Percentiles rank a stretch among this genome's conserved stretches.
phyloP scores from a whole-genome alignment of 768 basidiomycete species.

The Phanerochaete sordida region DNA sequence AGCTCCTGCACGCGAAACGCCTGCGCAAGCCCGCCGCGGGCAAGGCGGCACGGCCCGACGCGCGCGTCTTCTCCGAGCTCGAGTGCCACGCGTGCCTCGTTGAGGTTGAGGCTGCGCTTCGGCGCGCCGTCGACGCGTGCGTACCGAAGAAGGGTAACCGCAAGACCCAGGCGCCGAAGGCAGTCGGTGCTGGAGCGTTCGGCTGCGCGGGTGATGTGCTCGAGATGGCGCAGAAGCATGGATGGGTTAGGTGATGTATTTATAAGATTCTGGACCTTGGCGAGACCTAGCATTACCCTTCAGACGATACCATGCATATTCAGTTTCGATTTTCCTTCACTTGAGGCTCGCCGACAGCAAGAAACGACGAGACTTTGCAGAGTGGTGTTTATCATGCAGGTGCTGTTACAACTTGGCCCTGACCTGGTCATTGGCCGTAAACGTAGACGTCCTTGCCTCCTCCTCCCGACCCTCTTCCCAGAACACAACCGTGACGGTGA shows the following conservation, averaged over 20 bases:
- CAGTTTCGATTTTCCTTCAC: too few species aligned
- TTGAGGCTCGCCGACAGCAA: too few species aligned
- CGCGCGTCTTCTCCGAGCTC: constrained; percentile 51
- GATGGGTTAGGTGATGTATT: constrained; percentile 44
- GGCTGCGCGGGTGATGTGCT: constrained; percentile 58
- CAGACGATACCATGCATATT: not conserved
- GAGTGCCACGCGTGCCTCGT: constrained; percentile 68
- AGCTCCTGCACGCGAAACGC: constrained; percentile 68
- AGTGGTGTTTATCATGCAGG: too few species aligned
- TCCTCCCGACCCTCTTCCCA: constrained; percentile 70
- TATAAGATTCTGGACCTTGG: not conserved
- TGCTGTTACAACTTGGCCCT: constrained; percentile 23
- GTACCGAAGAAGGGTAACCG: constrained; percentile 33
- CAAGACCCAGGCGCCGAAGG: constrained; percentile 27
- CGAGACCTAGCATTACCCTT: not conserved
- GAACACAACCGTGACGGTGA: constrained; percentile 82
- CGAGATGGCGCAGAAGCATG: constrained; percentile 52
- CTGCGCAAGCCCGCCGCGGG: constrained; percentile 51
- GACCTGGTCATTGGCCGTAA: constrained; percentile 1
- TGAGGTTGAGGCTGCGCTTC: constrained; percentile 61
- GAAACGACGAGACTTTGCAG: too few species aligned
- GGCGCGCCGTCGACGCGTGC: constrained; percentile 38
- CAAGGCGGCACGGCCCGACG: constrained; percentile 22
- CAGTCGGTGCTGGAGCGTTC: constrained; percentile 24
- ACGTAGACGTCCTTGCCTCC: constrained; percentile 30